Percentiles rank a stretch among this genome's conserved stretches.
Evolutionary conservation across 352 stramenopile species (phyloP).

Genomic region (Pythium scleroteichum): DNA sequence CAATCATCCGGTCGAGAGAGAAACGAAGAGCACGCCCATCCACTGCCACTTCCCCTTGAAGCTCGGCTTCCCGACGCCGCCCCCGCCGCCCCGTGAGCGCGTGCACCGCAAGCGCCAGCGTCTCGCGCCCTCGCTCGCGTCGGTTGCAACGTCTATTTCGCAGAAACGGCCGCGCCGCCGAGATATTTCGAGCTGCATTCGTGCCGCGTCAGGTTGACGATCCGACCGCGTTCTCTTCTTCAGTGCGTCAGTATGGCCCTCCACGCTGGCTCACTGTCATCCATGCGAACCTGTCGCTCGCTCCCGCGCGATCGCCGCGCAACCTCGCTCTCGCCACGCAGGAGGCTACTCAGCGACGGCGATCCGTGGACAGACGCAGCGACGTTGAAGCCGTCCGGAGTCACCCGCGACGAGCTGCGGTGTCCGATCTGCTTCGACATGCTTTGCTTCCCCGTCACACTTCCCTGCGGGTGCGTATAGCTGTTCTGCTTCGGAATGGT

Average conservation of each 20-base stretch:
- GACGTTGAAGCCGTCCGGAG: background rate
- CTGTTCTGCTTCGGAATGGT: background rate
- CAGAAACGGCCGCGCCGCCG: background rate
- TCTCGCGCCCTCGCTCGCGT: background rate
- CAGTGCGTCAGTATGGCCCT: background rate
- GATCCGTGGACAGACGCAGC: background rate
- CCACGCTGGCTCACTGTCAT: no score
- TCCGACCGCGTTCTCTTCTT: background rate
- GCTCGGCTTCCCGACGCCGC: background rate
- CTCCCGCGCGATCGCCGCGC: conserved; percentile 6
- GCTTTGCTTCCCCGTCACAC: conserved; percentile 68
- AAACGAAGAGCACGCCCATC: no score
- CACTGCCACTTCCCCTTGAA: background rate
- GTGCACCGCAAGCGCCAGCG: no score
- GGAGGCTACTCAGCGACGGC: background rate
- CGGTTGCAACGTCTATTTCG: conserved; percentile 1
- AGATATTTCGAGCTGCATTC: background rate
- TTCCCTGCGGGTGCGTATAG: conserved; percentile 61
- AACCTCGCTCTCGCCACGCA: conserved; percentile 22
- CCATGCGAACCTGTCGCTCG: conserved; percentile 11
- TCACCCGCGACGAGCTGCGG: conserved; percentile 49
- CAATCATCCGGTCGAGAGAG: no score
- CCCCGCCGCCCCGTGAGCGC: no score
- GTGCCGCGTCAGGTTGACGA: no score
- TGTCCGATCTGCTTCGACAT: conserved; percentile 84